These are phyloP conservation scores for Sungouiella thailandica DNA, from an alignment of 805 yeast genomes.

Conservation along the genomic window DNA sequence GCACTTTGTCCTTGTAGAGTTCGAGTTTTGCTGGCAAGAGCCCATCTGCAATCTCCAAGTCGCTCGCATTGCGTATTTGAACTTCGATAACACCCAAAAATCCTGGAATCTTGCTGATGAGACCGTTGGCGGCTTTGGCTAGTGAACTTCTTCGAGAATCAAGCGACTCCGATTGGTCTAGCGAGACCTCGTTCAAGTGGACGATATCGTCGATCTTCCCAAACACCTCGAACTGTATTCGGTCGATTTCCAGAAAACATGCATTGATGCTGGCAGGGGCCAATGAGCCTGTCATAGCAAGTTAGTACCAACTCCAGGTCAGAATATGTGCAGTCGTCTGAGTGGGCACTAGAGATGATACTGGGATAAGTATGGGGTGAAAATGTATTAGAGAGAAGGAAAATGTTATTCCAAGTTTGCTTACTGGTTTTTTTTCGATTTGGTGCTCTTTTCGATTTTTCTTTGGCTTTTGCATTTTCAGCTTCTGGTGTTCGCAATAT, in stretches of 20 bases:
- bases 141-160: slow-evolving; percentile 17
- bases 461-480: too few relatives aligned
- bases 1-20: slow-evolving; percentile 17
- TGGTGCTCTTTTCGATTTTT: too few relatives aligned
- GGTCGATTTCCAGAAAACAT: slow-evolving; percentile 15
- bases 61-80: slow-evolving; percentile 5
- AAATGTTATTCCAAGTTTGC: too few relatives aligned
- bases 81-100: slow-evolving; percentile 13
- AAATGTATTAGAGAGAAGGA: too few relatives aligned
- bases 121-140: slow-evolving; percentile 13
- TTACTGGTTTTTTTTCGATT: too few relatives aligned
- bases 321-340: too few relatives aligned
- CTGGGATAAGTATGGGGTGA: too few relatives aligned
- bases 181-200: slow-evolving; percentile 2
- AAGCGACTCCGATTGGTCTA: slow-evolving; percentile 1
- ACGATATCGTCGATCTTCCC: slow-evolving; percentile 15
- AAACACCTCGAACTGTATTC: slow-evolving; percentile 17
- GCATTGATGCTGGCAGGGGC: not conserved
- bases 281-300: not conserved
- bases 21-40: slow-evolving; percentile 9
- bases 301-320: too few relatives aligned
- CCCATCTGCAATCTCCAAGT: slow-evolving; percentile 1
- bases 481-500: too few relatives aligned
- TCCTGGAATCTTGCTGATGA: slow-evolving; percentile 17
- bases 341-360: too few relatives aligned